A percentile compares a stretch with the other conserved stretches of the same genome.
Evolutionary conservation across 352 stramenopile genomes (phyloP).

Genomic region (Phytophthora kernoviae): DNA sequence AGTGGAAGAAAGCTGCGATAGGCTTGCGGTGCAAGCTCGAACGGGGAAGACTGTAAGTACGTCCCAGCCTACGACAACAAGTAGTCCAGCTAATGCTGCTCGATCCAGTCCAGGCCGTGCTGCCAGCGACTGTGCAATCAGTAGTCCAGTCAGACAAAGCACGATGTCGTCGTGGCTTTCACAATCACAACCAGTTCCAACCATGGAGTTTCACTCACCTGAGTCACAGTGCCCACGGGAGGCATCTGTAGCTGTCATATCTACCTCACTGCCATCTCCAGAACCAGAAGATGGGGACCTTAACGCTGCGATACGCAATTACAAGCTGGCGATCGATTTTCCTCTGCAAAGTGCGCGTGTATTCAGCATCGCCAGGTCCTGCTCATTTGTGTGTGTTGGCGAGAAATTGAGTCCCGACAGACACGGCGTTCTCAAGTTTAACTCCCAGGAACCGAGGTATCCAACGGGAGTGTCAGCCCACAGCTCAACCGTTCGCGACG

Average conservation of each 20-base stretch:
- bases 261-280: background rate
- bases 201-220: background rate
- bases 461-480: slow-evolving; percentile 39
- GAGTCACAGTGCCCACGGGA: background rate
- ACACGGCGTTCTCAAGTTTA: slow-evolving; percentile 56
- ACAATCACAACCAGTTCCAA: slow-evolving; percentile 1
- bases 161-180: background rate
- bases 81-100: background rate
- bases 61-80: background rate
- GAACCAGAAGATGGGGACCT: slow-evolving; percentile 6
- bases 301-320: slow-evolving; percentile 28
- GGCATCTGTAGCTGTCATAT: background rate
- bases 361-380: slow-evolving; percentile 56
- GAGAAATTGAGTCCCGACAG: slow-evolving; percentile 37
- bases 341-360: slow-evolving; percentile 52
- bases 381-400: slow-evolving; percentile 54
- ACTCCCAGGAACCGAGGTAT: slow-evolving; percentile 36
- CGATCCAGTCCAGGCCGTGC: background rate
- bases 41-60: slow-evolving; percentile 2
- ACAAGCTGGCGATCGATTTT: slow-evolving; percentile 45
- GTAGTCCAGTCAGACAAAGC: background rate
- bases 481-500: slow-evolving; percentile 57
- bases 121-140: background rate
- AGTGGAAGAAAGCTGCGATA: slow-evolving; percentile 36
- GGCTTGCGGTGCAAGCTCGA: slow-evolving; percentile 31